phyloP scores from a whole-genome alignment of 768 basidiomycete species.

The Phanerochaete carnosa region DNA sequence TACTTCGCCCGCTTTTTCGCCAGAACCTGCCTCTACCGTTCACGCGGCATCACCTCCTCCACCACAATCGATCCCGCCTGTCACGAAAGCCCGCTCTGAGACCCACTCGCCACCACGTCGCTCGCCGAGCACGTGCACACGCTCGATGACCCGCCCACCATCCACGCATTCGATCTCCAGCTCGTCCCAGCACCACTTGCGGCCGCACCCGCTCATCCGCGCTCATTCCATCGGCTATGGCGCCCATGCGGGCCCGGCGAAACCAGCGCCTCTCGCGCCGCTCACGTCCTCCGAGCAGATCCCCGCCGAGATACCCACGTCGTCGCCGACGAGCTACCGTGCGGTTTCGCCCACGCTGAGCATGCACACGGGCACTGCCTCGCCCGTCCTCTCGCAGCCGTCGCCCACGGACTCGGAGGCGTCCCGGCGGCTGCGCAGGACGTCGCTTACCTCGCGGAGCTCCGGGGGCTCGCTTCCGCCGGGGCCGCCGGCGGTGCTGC shows the following conservation, averaged over 20 bases:
- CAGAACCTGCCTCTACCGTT: not conserved
- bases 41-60: constrained; percentile 3
- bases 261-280: constrained; percentile 54
- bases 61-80: constrained; percentile 12
- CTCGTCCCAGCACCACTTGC: constrained; percentile 36
- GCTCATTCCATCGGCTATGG: constrained; percentile 60
- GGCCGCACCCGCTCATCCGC: constrained; percentile 77
- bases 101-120: constrained; percentile 37
- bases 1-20: not conserved
- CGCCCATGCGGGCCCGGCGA: constrained; percentile 25
- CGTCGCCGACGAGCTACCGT: constrained; percentile 25
- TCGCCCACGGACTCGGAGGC: constrained; percentile 26
- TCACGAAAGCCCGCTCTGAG: constrained; percentile 33
- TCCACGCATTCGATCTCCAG: constrained; percentile 56
- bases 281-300: constrained; percentile 41
- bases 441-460: constrained; percentile 56
- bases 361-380: constrained; percentile 32
- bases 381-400: constrained; percentile 21
- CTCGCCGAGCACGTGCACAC: constrained; percentile 36
- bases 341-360: constrained; percentile 36
- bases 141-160: constrained; percentile 52
- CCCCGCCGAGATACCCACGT: constrained; percentile 46
- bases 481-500: constrained; percentile 17
- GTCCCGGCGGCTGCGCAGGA: constrained; percentile 35
- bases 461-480: constrained; percentile 55